phyloP scores from a whole-genome alignment of 2,329 filamentous ascomycete species.

The Trichothecium sympodiale region DNA sequence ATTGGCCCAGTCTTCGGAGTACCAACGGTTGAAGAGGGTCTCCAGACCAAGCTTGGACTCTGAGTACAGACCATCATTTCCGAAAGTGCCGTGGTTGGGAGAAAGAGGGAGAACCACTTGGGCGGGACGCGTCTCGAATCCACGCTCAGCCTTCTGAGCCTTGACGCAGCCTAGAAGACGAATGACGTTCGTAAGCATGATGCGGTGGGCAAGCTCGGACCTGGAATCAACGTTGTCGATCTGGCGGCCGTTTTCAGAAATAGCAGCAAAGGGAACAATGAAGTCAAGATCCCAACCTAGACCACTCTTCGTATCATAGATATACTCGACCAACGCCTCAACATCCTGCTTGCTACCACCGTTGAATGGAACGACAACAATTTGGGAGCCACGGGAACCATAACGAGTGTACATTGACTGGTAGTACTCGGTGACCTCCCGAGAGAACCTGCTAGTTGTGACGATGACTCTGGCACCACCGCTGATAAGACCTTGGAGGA shows the following conservation, averaged over 20 bases:
- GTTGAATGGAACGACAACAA: slow-evolving; percentile 98
- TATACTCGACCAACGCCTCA: slow-evolving; percentile 86
- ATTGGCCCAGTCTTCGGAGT: slow-evolving; percentile 93
- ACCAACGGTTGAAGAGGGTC: slow-evolving; percentile 97
- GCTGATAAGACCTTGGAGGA: slow-evolving; percentile 89
- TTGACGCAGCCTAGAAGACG: slow-evolving; percentile 87
- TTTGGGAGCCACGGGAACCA: slow-evolving; percentile 86
- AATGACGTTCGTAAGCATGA: slow-evolving; percentile 96
- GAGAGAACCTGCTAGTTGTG: slow-evolving; percentile 92
- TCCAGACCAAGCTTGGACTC: slow-evolving; percentile 96
- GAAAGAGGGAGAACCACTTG: slow-evolving; percentile 94
- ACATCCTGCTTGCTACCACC: slow-evolving; percentile 98
- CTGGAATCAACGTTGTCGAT: slow-evolving; percentile 96
- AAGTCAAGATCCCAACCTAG: slow-evolving; percentile 97
- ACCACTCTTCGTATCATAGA: slow-evolving; percentile 92
- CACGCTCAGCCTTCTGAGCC: slow-evolving; percentile 74
- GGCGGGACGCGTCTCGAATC: slow-evolving; percentile 89
- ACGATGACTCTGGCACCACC: slow-evolving; percentile 95
- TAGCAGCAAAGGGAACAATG: slow-evolving; percentile 92
- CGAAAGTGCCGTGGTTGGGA: slow-evolving; percentile 96
- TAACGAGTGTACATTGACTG: slow-evolving; percentile 96
- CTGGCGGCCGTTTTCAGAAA: slow-evolving; percentile 93
- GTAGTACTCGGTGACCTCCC: slow-evolving; percentile 97
- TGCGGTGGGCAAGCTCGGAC: slow-evolving; percentile 93
- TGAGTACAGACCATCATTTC: slow-evolving; percentile 94